Evolutionary conservation across 225 moss, liverwort and hornwort species (phyloP), one percentile per base, ranked within the genome.

Genomic region (Antitrichia curtipendula): DNA sequence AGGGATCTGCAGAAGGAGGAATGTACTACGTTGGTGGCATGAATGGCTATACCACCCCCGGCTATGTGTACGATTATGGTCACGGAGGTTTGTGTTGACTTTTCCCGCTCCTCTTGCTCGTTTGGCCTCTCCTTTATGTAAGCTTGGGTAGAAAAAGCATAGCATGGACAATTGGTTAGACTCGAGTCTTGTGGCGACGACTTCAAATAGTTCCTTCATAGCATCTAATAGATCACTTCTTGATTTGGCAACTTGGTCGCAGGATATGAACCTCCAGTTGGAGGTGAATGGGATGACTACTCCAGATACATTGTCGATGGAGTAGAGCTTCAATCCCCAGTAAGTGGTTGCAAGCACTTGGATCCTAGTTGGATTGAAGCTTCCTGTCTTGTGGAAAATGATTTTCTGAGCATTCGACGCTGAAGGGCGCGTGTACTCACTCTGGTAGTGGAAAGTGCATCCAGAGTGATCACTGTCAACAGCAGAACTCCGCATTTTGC

Each of bases 231-330:
- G 47, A 65, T 75, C 54, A 68, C 80, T 34, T 80, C 17, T 87
- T 54, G 56, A 81, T 81, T 82, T 69, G 86, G 18, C 84, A 65
- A 76, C 28, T 78, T 83, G 74, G 75, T 70, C 50, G 89, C 94
- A 93, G 96, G 94, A n/a, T 97, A 95, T 84, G 96, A 96, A 83
- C 90, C 92, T 87, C 93, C 93, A 38, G 91, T 93, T 75, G 83
- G 91, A 88, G 96, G 95, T 47, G 97, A 99, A 83, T 99, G 98
- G 98, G 98, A 99, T 78, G 98, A 99, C 15, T 97, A 96, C 86
- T 74, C 95, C 17, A 94, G 95, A 86, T 94, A 89, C 88, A 91
- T 95, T 27, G 95, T 98, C 21, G 96, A 99, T 78, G 99, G 97
- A 84, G 93, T 96, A 66, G 99, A 96, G 88, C 91, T 96, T 85